Evolutionary conservation across 768 basidiomycete species (phyloP), one percentile per base, ranked within the genome.

Genomic region (Rubroboletus satanas): DNA sequence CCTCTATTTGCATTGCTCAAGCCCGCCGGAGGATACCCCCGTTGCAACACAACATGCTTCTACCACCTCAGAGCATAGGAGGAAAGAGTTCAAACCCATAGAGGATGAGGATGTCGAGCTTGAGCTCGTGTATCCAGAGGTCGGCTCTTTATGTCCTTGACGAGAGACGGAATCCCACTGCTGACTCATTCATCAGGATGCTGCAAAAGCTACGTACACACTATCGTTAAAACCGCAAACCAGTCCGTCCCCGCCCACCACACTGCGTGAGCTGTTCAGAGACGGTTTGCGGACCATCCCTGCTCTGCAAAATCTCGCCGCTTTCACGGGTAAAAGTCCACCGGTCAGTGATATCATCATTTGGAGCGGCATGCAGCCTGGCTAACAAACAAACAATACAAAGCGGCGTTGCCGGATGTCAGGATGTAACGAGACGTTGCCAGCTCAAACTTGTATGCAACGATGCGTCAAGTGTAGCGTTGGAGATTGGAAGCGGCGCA

Each of bases 401-500:
- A 7, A 68, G 66, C 61, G 61, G 28, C 49, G 17, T 4, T 70
- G 66, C 42, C 33, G 43, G 15, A 54, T 45, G 23, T 31, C 43
- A 5, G 52, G 52, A 28, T 70, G 66, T 49, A 42, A 47, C 14
- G 63, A 58, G 14, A 8, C n/a, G 2, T 43, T 66, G 23, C 28
- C 55, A 0, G n/a, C 48, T 5, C 52, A 52, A 1, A 51, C 53
- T 3, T 23, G 37, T n/a, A 54, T 58, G 47, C 45, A 60, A n/a
- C 57, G 57, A 9, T 68, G 67, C 28, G 45, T 59, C 23, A 50
- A 51, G 15, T 70, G 67, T 42, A 53, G 50, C 44, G 18, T 63
- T 18, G 23, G 29, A 7, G 53, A 51, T 18, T 70, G 68, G 67
- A 66, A 61, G 9, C 57, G 48, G 26, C 56, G 50, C 7, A 57